These are phyloP conservation scores for Colletotrichum sp. DNA, from an alignment of 2,329 filamentous ascomycete species.

Conservation along the genomic window DNA sequence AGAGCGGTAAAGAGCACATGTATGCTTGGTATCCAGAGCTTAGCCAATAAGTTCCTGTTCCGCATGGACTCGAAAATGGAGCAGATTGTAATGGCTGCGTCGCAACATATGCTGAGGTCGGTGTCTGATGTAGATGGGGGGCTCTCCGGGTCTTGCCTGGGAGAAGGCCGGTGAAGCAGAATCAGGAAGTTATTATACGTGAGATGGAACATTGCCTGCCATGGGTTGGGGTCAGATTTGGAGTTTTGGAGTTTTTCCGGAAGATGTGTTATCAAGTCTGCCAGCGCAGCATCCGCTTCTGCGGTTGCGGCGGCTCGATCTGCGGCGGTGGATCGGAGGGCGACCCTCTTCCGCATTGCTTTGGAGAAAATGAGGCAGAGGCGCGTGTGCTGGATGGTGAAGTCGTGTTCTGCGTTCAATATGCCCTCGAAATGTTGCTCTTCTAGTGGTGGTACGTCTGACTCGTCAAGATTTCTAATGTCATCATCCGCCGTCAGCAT, in stretches of 20 bases:
- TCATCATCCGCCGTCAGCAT: background rate
- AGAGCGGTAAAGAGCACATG: slow-evolving; percentile 36
- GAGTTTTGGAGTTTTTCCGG: slow-evolving; percentile 31
- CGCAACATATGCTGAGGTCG: slow-evolving; percentile 35
- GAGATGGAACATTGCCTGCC: slow-evolving; percentile 37
- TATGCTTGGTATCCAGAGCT: slow-evolving; percentile 32
- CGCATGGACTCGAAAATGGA: slow-evolving; percentile 34
- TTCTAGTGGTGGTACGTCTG: slow-evolving; percentile 50
- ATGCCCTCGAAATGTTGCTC: slow-evolving; percentile 49
- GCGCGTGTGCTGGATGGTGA: slow-evolving; percentile 53
- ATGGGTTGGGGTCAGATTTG: slow-evolving; percentile 24
- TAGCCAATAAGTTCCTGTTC: slow-evolving; percentile 23
- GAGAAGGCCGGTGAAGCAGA: slow-evolving; percentile 36
- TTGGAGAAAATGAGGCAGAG: slow-evolving; percentile 55
- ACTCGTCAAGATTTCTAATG: slow-evolving; percentile 51
- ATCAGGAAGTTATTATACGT: slow-evolving; percentile 39
- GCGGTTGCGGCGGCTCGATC: slow-evolving; percentile 31
- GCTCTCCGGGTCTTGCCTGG: slow-evolving; percentile 4
- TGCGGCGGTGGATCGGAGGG: slow-evolving; percentile 15
- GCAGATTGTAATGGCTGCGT: slow-evolving; percentile 29
- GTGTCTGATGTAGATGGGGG: slow-evolving; percentile 20
- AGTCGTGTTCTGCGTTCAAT: slow-evolving; percentile 41
- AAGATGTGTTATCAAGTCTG: slow-evolving; percentile 31
- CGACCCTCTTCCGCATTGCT: slow-evolving; percentile 30
- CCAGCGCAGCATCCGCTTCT: slow-evolving; percentile 34